Conservation (phyloP, 164 flowering plant genomes). For the Tinospora cordifolia region DNA sequence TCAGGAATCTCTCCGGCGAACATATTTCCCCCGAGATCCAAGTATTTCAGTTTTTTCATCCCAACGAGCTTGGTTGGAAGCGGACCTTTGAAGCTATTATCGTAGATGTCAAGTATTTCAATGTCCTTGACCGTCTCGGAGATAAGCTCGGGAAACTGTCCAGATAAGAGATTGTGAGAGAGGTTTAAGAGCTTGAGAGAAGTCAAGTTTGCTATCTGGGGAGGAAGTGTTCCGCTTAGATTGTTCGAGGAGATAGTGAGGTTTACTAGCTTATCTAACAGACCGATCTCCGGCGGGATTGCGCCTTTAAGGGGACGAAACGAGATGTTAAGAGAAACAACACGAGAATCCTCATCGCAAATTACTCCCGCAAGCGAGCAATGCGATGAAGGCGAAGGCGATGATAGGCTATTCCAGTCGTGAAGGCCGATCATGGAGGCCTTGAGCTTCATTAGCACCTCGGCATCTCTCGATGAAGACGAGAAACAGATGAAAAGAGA, state of each 20-base stretch:
- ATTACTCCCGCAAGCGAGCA: constrained; percentile 68
- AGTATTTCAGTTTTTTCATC: constrained; percentile 35
- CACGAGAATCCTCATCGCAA: constrained; percentile 46
- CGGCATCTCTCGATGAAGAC: no score
- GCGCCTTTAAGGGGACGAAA: constrained; percentile 38
- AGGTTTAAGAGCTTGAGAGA: constrained; percentile 49
- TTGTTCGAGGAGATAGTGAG: constrained; percentile 43
- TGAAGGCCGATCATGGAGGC: no score
- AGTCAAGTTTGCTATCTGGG: constrained; percentile 38
- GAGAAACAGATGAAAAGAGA: no score
- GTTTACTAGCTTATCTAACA: constrained; percentile 40
- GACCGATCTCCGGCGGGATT: constrained; percentile 60
- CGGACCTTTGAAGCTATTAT: constrained; percentile 61
- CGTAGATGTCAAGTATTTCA: constrained; percentile 53
- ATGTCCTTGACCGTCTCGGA: constrained; percentile 30
- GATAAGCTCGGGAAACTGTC: constrained; percentile 38
- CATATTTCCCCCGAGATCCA: constrained; percentile 65
- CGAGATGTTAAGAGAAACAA: constrained; percentile 51
- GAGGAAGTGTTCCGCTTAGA: constrained; percentile 65
- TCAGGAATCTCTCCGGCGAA: constrained; percentile 66
- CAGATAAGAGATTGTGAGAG: constrained; percentile 49
- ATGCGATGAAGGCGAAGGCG: constrained; percentile 29
- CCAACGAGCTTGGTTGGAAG: constrained; percentile 39
- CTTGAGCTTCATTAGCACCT: no score
- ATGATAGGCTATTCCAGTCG: constrained; percentile 48